These are phyloP conservation scores for Trichoderma sp. DNA, from an alignment of 2,329 filamentous ascomycete genomes.

Conservation along the genomic window DNA sequence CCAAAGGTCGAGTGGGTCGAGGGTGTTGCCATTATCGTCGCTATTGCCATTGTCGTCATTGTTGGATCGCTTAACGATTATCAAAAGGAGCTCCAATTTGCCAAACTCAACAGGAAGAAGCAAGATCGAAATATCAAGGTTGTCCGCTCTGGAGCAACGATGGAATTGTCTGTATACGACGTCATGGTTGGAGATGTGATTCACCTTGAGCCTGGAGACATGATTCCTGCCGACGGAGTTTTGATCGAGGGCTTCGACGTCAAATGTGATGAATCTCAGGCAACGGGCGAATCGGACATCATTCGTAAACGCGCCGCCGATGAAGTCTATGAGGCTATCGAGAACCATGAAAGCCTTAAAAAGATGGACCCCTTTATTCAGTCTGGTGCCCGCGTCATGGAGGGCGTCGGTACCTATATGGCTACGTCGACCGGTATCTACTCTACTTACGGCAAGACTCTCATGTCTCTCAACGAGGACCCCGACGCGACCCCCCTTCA, in stretches of 20 bases:
- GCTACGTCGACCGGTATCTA: conserved; percentile 71
- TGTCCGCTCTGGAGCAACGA: conserved; percentile 65
- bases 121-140: conserved; percentile 71
- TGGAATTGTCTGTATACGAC: conserved; percentile 68
- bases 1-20: conserved; percentile 74
- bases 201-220: conserved; percentile 70
- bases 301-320: conserved; percentile 66
- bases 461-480: conserved; percentile 70
- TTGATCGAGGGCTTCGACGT: conserved; percentile 71
- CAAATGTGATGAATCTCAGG: conserved; percentile 75
- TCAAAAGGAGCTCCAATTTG: conserved; percentile 77
- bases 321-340: conserved; percentile 67
- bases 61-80: conserved; percentile 78
- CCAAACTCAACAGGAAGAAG: conserved; percentile 76
- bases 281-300: conserved; percentile 75
- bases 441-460: conserved; percentile 72
- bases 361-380: conserved; percentile 84
- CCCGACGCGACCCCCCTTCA: conserved; percentile 75
- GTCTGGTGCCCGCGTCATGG: conserved; percentile 75
- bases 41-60: conserved; percentile 72
- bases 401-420: conserved; percentile 72
- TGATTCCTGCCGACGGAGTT: conserved; percentile 71
- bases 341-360: conserved; percentile 61
- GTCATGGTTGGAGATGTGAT: conserved; percentile 68
- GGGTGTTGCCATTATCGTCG: conserved; percentile 78